A percentile compares a stretch with the other conserved stretches of the same genome.
Conservation (phyloP, 495 filamentous ascomycete genomes). For the Podospora fimiseda region DNA sequence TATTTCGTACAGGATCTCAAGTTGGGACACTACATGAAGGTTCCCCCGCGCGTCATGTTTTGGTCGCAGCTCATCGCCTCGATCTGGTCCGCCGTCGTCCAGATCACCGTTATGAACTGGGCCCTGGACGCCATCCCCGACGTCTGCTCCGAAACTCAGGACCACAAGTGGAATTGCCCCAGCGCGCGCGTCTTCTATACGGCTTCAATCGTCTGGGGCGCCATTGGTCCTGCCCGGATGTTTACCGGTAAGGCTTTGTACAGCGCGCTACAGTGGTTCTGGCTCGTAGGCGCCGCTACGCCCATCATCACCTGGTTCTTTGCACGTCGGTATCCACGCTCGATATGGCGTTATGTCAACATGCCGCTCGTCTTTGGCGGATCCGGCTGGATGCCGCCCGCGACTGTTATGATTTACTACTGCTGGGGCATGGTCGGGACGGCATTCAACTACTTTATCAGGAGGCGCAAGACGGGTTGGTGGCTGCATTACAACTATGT, state of each 20-base stretch:
- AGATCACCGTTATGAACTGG: conserved; percentile 61
- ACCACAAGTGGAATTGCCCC: conserved; percentile 57
- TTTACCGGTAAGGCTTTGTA: conserved; percentile 60
- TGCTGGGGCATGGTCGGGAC: conserved; percentile 64
- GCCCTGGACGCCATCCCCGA: conserved; percentile 55
- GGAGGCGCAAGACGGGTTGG: conserved; percentile 58
- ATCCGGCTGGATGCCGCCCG: conserved; percentile 55
- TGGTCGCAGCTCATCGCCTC: conserved; percentile 59
- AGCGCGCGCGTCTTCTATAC: conserved; percentile 61
- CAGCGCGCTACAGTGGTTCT: conserved; percentile 60
- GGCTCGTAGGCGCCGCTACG: conserved; percentile 55
- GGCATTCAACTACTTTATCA: conserved; percentile 60
- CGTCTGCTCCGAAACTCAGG: conserved; percentile 52
- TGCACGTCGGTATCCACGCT: conserved; percentile 54
- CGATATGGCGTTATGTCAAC: conserved; percentile 51
- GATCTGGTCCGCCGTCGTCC: conserved; percentile 57
- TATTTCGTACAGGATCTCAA: conserved; percentile 46
- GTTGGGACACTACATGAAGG: conserved; percentile 66
- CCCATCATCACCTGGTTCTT: conserved; percentile 55
- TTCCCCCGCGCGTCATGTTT: conserved; percentile 60
- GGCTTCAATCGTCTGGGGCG: conserved; percentile 47
- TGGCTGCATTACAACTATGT: conserved; percentile 78
- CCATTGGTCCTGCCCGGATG: conserved; percentile 47
- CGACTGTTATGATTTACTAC: conserved; percentile 59
- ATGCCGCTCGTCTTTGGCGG: conserved; percentile 64